Base-by-base conservation (phyloP, 495 filamentous ascomycete genomes). In the Penicillium riverlandense region DNA sequence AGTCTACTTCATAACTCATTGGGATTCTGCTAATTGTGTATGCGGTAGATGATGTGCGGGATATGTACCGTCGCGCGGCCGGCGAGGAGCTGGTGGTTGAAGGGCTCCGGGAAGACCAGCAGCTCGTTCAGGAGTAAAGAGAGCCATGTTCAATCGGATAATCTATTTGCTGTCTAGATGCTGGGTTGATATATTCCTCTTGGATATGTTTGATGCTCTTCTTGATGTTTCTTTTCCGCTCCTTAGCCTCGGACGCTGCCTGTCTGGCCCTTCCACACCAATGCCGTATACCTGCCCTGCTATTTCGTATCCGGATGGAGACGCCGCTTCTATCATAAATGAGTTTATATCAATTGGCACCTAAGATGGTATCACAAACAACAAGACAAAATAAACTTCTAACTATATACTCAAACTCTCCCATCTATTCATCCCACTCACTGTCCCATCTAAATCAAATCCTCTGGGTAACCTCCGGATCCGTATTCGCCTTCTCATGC, bases 41-140 rank as follows among this genome's bases (percentile, higher is more conserved):
- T 4, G 14, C 12, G 35, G 8, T 22, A 74, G 94, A 95, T 63
- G 90, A 99, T 66, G 89, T 99, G 51, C 84, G 82, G 67, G 88
- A 96, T 62, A 85, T 99, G 53, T 99, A 96, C 67, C 75, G 76
- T 45, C 84, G 94, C 53, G 85, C 86, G 40, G 80, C 86, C 52
- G 88, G 90, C 33, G 82, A 95, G 65, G 90, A 96, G 61, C 72
- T 99, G 48, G 83, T 89, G 50, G 74, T 78, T 43, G 71, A 77
- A 52, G 72, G 74, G 29, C 66, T 77, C 44, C 67, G 74, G 15
- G 73, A 77, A 49, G 74, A 65, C 31, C 72, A 75, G 45, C 65
- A 59, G 35, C 65, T 76, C 48, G 74, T 69, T 34, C 58, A 76
- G 45, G 72, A 75, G 53, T 77, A 71, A 50, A 60, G 32, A 44